These are phyloP conservation scores for Salvia miltiorrhiza DNA, from an alignment of 257 asterid species.

Conservation along the genomic window DNA sequence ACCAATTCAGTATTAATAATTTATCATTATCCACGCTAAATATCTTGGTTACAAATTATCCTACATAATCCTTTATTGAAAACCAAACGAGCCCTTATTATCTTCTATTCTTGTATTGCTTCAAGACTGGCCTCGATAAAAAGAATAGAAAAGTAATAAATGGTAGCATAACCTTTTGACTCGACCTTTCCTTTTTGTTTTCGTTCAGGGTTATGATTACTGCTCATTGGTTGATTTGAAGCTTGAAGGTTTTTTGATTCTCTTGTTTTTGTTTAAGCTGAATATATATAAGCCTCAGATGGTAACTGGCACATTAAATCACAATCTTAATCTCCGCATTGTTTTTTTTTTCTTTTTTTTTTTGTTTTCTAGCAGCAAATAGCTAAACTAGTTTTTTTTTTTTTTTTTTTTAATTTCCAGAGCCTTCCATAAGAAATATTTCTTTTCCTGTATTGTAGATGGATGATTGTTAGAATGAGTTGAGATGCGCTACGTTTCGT, in stretches of 20 bases:
- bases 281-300: conserved; percentile 16
- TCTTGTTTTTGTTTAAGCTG: conserved; percentile 21
- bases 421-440: conserved; percentile 24
- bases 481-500: conserved; percentile 43
- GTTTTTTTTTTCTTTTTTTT: conserved; percentile 23
- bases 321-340: conserved; percentile 5
- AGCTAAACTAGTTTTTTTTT: conserved; percentile 17
- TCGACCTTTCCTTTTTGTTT: conserved; percentile 25
- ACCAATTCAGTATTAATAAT: too few species aligned
- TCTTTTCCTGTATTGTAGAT: conserved; percentile 36
- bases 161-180: conserved; percentile 39
- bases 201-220: conserved; percentile 53
- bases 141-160: background rate
- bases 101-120: conserved; percentile 5
- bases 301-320: conserved; percentile 9
- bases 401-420: conserved; percentile 10
- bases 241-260: conserved; percentile 40
- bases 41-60: too few species aligned
- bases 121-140: background rate
- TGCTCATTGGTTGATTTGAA: conserved; percentile 39
- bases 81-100: too few species aligned
- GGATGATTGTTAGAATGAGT: conserved; percentile 49
- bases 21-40: too few species aligned
- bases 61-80: too few species aligned
- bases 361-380: conserved; percentile 7